Evolutionary conservation across 352 stramenopile genomes (phyloP), one percentile per base, ranked within the genome.

Genomic region (Phytophthora hibernalis): DNA sequence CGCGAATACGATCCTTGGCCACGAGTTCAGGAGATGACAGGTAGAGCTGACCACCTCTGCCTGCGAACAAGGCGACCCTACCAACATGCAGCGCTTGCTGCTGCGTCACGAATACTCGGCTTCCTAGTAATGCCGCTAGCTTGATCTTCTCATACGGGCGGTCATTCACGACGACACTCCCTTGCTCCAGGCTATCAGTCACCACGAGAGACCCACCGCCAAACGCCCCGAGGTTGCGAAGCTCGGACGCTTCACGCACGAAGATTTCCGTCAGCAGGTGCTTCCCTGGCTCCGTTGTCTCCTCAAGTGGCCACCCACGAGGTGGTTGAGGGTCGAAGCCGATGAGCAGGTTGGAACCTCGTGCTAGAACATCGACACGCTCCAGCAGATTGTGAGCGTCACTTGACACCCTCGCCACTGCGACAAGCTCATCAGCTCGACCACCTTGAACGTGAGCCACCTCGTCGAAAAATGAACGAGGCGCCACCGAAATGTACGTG

Each of bases 401-500:
- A 55, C 68, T 68, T 13, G 68, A 72, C 1, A 68, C 62, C 31
- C 62, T 44, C 5, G 48, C 63, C 6, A 76, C 56, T 12, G 57
- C 63, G 11, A 65, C 54, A 3, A 76, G 68, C 21, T 63, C 37
- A 10, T 76, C 64, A 21, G 24, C 40, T 20, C 51, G 54, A n/a
- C 21, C 42, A 11, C 51, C 52, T 68, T 60, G 57, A 45, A 38
- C 45, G 37, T 62, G 30, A 18, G 44, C 54, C 35, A 72, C 47
- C 16, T 76, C 48, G 44, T 70, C 53, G 33, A 76, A 72, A 56
- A 72, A 64, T 11, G 70, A 28, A 28, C 63, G 52, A 9, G 65
- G 24, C 11, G 74, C 77, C 20, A 78, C 62, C 13, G 77, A 77
- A 22, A 85, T 45, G 49, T 79, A 82, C 18, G 77, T 70, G 43